Conservation (phyloP, 1,284 basidiomycete genomes). For the Apiotrichum brassicae region DNA sequence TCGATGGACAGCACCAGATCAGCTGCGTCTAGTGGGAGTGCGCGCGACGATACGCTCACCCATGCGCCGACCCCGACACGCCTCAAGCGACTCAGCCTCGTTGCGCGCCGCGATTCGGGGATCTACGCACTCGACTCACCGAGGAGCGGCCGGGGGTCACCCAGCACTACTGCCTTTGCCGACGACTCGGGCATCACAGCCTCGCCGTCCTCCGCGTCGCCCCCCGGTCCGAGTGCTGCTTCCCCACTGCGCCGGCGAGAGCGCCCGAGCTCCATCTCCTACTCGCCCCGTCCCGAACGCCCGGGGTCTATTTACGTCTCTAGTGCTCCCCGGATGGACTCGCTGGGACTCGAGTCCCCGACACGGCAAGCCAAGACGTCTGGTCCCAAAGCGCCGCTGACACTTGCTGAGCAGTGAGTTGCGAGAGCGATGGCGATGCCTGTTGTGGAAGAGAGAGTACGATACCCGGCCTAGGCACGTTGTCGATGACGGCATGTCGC, state of each 20-base stretch:
- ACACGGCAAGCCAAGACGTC: neutral
- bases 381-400: slow-evolving; percentile 1
- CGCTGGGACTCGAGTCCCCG: no score
- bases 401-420: slow-evolving; percentile 25
- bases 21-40: no score
- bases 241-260: neutral
- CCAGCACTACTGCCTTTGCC: neutral
- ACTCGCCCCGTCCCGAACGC: neutral
- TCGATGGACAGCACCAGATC: no score
- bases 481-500: no score
- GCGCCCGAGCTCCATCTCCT: neutral
- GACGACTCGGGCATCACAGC: neutral
- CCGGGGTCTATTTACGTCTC: no score
- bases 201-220: neutral
- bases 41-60: no score
- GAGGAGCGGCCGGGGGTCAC: neutral
- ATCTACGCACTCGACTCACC: neutral
- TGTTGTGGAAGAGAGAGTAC: neutral
- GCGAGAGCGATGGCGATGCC: neutral
- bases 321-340: no score
- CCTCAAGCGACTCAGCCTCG: slow-evolving; percentile 23
- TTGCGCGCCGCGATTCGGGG: slow-evolving; percentile 4
- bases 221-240: neutral
- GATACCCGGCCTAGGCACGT: no score
- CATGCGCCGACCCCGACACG: slow-evolving; percentile 2